Evolutionary conservation across 108 stramenopile species (phyloP), one percentile per base, ranked within the genome.

Genomic region (Hondaea fermentalgiana): DNA sequence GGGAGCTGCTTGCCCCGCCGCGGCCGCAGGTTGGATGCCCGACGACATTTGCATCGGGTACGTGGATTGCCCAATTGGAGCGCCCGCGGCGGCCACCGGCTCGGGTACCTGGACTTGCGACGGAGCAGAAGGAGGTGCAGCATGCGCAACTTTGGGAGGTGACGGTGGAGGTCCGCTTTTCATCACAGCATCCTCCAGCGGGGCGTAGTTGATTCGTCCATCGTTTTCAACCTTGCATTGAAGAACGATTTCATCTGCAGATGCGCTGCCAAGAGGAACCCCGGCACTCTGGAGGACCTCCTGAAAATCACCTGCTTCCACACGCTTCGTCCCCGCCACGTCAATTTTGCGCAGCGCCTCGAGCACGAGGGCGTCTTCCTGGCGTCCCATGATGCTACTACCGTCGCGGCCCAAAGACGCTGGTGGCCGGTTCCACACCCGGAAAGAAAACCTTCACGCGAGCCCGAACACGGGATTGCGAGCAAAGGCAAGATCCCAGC

Each of bases 141-240:
- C 19, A 23, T 17, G 76, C 51, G 76, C 45, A 55, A 45, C 23
- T 47, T 53, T 53, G n/a, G 51, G 23, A 35, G 45, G 45, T 45
- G 25, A 42, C 17, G 35, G 64, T 17, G 14, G 35, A 8, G 25
- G 35, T 4, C 51, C 25, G 19, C 43, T 83, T 6, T 12, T 6
- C n/a, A 16, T 23, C 49, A 83, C 45, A 0, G 76, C 76, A 16
- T 53, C 49, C 51, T 53, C 45, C 0, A 83, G 76, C 49, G 76
- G 76, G 45, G 76, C 76, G 51, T 25, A 53, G 76, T 83, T 83
- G 76, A 83, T 83, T 12, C n/a, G 45, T 0, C 76, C 76, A 83
- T 83, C 76, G 76, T 53, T 83, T 23, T 83, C 76, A 16, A 83
- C 76, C 28, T 83, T 83, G 76, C 76, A 83, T 23, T 83, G 76